Evolutionary conservation across 176 grass and related monocot species (phyloP), one percentile per base, ranked within the genome.

Genomic region (Oryza punctata): DNA sequence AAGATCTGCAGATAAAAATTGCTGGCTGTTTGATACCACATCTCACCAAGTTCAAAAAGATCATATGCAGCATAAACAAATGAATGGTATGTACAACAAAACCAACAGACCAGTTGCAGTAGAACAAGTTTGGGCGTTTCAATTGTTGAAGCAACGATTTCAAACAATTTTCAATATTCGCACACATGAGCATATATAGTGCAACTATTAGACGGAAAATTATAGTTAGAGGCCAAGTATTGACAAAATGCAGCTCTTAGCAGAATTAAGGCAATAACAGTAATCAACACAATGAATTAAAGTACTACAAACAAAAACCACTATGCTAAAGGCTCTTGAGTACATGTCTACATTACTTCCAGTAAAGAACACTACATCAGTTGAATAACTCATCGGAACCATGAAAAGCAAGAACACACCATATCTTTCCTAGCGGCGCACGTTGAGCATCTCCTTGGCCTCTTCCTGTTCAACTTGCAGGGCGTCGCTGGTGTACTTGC

Each of bases 361-460:
- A 83, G 73, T 78, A 27, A 63, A 28, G 29, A 50, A 60, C 13
- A 85, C 47, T 73, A 82, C 25, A 82, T 12, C 35, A 78, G 44
- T n/a, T 67, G 16, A 67, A 27, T 26, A 65, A 25, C 35, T 78
- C 21, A 85, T 2, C 24, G 0, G 28, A 86, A 67, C 38, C 7
- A 86, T 78, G 60, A 44, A 73, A 75, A 87, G n/a, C 6, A 77
- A 72, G 78, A 77, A 67, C 83, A 15, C 59, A 86, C 84, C 83
- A 1, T 78, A 1, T 78, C 65, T 87, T 63, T 78, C 82, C 86
- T 91, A 99, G 77, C 60, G 75, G 19, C 63, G 89, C 63, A 99
- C 91, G 73, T 99, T 99, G 88, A 99, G 96, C 96, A 99, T 99
- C 67, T 88, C 89, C 81, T 96, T 99, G 37, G 93, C 96, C 83